These are phyloP conservation scores for Kwoniella dejecticola DNA, from an alignment of 768 basidiomycete species.

Conservation along the genomic window DNA sequence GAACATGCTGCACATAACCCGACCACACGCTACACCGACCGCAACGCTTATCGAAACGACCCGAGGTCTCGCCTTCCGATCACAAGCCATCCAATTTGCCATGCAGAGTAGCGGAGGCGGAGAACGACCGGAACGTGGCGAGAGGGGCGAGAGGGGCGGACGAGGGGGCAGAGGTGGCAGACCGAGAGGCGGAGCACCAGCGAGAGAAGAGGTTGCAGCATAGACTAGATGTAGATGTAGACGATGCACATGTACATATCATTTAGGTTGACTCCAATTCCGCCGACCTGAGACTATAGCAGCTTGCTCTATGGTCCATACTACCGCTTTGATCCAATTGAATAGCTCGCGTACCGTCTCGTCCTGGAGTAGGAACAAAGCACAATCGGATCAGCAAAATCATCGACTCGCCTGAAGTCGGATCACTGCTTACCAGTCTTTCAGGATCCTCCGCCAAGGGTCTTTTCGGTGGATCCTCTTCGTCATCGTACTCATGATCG, in stretches of 20 bases:
- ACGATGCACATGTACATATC: slow-evolving; percentile 20
- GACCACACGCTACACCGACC: slow-evolving; percentile 84
- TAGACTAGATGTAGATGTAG: slow-evolving; percentile 2
- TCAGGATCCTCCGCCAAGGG: slow-evolving; percentile 47
- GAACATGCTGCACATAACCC: slow-evolving; percentile 96
- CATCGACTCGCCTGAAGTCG: too few relatives aligned
- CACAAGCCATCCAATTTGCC: slow-evolving; percentile 83
- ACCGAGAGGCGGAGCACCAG: slow-evolving; percentile 22
- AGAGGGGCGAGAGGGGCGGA: slow-evolving; percentile 30
- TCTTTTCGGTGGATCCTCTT: slow-evolving; percentile 22
- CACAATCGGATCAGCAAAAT: too few relatives aligned
- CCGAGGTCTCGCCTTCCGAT: slow-evolving; percentile 83
- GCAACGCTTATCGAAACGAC: slow-evolving; percentile 95
- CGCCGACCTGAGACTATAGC: slow-evolving; percentile 46
- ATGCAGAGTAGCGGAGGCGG: slow-evolving; percentile 57
- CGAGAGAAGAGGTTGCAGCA: slow-evolving; percentile 19
- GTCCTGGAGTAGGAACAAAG: slow-evolving; percentile 39
- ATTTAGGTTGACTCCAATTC: slow-evolving; percentile 25
- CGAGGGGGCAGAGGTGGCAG: slow-evolving; percentile 35
- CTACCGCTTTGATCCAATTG: slow-evolving; percentile 55
- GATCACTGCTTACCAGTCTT: slow-evolving; percentile 44
- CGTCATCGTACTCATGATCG: slow-evolving; percentile 14
- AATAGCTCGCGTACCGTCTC: slow-evolving; percentile 51
- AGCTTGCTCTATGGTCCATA: slow-evolving; percentile 54
- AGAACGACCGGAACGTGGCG: slow-evolving; percentile 24